Evolutionary conservation across 1,284 basidiomycete genomes (phyloP), one percentile per base, ranked within the genome.

Genomic region (Phellopilus nigrolimitatus): DNA sequence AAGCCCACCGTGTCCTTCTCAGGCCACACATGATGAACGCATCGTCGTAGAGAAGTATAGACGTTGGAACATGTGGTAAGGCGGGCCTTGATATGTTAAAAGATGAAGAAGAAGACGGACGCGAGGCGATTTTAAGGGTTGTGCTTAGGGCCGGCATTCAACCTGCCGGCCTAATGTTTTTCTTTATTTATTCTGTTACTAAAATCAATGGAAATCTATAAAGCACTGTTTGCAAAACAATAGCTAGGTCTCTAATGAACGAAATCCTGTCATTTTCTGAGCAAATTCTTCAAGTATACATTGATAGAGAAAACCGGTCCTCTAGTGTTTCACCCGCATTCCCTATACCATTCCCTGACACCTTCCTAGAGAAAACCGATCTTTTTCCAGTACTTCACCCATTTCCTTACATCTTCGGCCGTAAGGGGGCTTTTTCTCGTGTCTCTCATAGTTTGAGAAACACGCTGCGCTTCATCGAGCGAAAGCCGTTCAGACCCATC

Each of bases 11-110:
- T 22, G 17, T 36, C 31, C 27, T 27, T 53, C 51, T 53, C 44
- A 53, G 51, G 51, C 51, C 24, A 41, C 51, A 46, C 51, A 53
- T 24, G 51, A 53, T 53, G 51, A 47, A 53, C 51, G 27, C 17
- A 37, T 9, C 44, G 25, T 21, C 30, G 45, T 24, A 15, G 44
- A 41, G 31, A 24, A 17, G 36, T 17, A 13, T 13, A 6, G 45
- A 41, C 36, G 39, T 6, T 15, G 27, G 51, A 47, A 53, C 51
- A 53, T 53, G 51, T 53, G 51, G 51, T 34, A 41, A 47, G 44
- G 51, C 44, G 10, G 9, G 28, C 44, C 51, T 47, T 47, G 38
- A 41, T 21, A 33, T 53, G 51, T 53, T 53, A 53, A 53, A 53
- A 53, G 51, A 53, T 53, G 45, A 31, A 39, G 36, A 53, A 33